Conservation (phyloP, 257 asterid species). For the Ophiorrhiza pumila region DNA sequence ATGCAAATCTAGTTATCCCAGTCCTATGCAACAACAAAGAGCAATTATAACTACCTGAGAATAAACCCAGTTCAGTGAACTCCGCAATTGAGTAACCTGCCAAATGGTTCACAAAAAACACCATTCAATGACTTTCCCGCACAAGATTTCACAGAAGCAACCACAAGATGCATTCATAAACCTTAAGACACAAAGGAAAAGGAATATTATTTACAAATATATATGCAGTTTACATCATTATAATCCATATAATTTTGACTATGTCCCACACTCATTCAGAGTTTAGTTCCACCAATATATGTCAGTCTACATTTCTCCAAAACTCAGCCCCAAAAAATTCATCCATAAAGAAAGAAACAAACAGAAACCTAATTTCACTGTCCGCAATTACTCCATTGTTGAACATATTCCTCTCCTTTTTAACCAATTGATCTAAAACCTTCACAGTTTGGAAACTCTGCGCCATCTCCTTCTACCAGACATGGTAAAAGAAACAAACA, state of each 20-base stretch:
- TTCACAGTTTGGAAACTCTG: background rate
- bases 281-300: background rate
- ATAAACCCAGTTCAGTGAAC: conserved; percentile 60
- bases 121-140: background rate
- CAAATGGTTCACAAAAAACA: conserved; percentile 18
- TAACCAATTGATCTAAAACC: background rate
- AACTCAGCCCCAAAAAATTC: background rate
- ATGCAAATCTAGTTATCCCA: background rate
- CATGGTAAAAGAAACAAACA: background rate
- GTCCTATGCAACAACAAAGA: background rate
- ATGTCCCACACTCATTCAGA: background rate
- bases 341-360: background rate
- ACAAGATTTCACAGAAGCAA: background rate
- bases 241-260: background rate
- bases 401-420: background rate
- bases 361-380: background rate
- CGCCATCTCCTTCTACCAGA: background rate
- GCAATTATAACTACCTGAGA: conserved; percentile 48
- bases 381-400: background rate
- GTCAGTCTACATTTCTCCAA: background rate
- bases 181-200: background rate
- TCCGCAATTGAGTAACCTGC: conserved; percentile 66
- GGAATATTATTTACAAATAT: background rate
- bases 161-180: background rate
- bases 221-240: background rate